Evolutionary conservation across 179 eudicot species (phyloP), one percentile per base, ranked within the genome.

Genomic region (Beta macrorhiza): DNA sequence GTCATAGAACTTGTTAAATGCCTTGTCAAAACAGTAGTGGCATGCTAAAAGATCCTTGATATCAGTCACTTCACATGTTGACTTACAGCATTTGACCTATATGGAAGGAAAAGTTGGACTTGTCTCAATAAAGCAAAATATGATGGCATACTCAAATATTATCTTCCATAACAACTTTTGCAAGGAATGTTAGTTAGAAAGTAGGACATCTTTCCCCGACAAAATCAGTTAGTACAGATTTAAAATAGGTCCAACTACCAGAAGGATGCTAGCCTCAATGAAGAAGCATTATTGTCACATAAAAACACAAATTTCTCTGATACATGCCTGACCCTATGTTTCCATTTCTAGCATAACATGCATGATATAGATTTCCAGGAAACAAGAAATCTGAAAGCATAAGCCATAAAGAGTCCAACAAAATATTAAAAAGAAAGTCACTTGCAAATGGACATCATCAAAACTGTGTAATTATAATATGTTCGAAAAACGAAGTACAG

Each of bases 1-100:
- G 84, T 93, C 91, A 82, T 93, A 93, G 85, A 90, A 92, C 89
- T 92, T 93, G 87, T 93, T 93, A 70, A 91, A 93, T 52, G 98
- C 97, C 87, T 93, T 93, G 79, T 90, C 88, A 72, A 92, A 89
- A 75, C 98, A 92, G 86, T 83, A 89, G 79, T 90, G 97, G 86
- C 98, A 93, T 82, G 88, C 91, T 85, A 93, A 86, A 79, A 93
- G 98, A 84, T 92, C 92, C 84, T 86, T 90, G 85, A 93, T 82
- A 79, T 86, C 87, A 77, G 93, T 89, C 77, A 90, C 98, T 86
- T 84, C 88, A 78, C 98, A 93, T n/a, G 91, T 91, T 29, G 98
- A 82, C 84, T 93, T 93, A 32, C 92, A 92, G 87, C 98, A 93
- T 83, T 93, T 93, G 72, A 93, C 98, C 98, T 92, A 81, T 29